Evolutionary conservation across 345 rosid genomes (phyloP).

Genomic region (Citrus maxima): DNA sequence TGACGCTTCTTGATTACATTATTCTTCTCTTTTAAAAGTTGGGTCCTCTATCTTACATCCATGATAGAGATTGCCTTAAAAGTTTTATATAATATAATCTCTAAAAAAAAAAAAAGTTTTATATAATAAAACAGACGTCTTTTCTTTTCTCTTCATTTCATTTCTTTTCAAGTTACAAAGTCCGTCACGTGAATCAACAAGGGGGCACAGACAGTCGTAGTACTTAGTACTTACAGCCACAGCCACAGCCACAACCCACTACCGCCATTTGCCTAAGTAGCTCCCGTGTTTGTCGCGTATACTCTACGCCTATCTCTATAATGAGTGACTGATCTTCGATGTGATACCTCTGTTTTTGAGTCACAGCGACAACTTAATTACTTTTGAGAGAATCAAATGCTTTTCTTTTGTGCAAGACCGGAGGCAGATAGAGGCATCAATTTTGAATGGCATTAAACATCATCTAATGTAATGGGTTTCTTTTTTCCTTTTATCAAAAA

Average conservation of each 20-base stretch:
- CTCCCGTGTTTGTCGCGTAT: slow-evolving; percentile 39
- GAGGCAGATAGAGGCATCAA: not conserved
- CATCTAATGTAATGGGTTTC: not conserved
- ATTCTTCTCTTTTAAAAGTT: too few relatives aligned
- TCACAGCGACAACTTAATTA: not conserved
- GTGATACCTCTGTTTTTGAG: not conserved
- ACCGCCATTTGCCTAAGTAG: slow-evolving; percentile 5
- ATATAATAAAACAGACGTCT: slow-evolving; percentile 6
- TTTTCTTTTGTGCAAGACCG: not conserved
- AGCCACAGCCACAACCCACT: not conserved
- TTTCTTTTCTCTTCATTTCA: slow-evolving; percentile 12
- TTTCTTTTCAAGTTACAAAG: slow-evolving; percentile 25
- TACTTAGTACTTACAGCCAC: not conserved
- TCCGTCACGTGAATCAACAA: slow-evolving; percentile 31
- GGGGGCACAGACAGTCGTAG: not conserved
- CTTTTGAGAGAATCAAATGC: not conserved
- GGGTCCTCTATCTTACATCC: too few relatives aligned
- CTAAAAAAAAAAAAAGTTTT: too few relatives aligned
- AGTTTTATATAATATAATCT: too few relatives aligned
- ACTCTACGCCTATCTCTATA: slow-evolving; percentile 10
- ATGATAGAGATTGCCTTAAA: too few relatives aligned
- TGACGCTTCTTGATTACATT: not conserved
- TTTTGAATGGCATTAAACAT: not conserved
- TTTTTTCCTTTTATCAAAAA: too few relatives aligned
- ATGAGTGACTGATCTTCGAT: too few relatives aligned